Evolutionary conservation across 495 filamentous ascomycete genomes (phyloP).

Genomic region (Tuber brumale): DNA sequence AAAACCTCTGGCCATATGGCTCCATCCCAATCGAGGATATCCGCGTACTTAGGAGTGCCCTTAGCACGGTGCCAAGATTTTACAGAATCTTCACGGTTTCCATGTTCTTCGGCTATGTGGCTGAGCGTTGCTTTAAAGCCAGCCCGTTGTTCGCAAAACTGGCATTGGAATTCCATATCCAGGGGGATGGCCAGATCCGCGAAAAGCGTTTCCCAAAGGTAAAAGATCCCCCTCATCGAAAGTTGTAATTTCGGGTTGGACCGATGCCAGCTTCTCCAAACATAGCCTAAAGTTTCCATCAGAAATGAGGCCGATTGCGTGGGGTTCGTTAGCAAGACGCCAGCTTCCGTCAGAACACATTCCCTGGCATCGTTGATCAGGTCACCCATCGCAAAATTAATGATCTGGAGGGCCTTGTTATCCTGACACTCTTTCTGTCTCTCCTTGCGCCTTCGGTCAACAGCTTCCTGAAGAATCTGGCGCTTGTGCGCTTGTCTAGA

Average conservation of each 20-base stretch:
- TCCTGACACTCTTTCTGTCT: conserved; percentile 13
- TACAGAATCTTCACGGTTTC: conserved; percentile 19
- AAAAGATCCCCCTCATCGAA: conserved; percentile 23
- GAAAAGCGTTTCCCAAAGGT: conserved; percentile 34
- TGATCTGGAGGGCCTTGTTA: conserved; percentile 14
- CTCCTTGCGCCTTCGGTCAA: neutral
- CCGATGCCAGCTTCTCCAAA: conserved; percentile 24
- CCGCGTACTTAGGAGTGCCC: conserved; percentile 6
- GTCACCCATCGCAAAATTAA: conserved; percentile 21
- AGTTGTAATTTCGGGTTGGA: conserved; percentile 12
- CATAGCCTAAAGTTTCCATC: conserved; percentile 30
- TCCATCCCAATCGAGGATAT: conserved; percentile 25
- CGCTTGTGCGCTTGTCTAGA: conserved; percentile 16
- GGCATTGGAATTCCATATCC: conserved; percentile 20
- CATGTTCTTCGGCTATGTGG: conserved; percentile 27
- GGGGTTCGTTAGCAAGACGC: conserved; percentile 11
- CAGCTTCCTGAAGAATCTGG: conserved; percentile 9
- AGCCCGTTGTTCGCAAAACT: conserved; percentile 18
- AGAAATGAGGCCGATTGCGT: conserved; percentile 18
- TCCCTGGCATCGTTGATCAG: conserved; percentile 23
- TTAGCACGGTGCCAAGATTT: conserved; percentile 11
- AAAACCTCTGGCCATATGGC: conserved; percentile 30
- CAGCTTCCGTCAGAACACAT: conserved; percentile 22
- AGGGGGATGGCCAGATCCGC: conserved; percentile 1
- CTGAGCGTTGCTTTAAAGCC: conserved; percentile 24